phyloP scores from a whole-genome alignment of 306 rosid genomes.

The Morella rubra region DNA sequence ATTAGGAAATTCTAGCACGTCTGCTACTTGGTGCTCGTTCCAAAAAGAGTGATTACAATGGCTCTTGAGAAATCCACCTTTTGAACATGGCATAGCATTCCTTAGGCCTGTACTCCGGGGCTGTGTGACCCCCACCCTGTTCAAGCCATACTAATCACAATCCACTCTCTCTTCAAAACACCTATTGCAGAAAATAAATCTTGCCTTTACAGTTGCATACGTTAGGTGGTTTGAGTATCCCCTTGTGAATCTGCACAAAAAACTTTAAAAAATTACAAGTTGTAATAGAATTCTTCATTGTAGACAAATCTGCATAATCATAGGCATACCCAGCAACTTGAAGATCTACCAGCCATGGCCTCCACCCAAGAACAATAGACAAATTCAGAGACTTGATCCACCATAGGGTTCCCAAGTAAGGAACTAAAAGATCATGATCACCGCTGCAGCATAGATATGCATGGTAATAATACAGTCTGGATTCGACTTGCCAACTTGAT shows the following conservation, averaged over 20 bases:
- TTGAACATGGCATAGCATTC: conserved; percentile 34
- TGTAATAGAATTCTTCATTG: background rate
- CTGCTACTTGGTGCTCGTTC: background rate
- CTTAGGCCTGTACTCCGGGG: conserved; percentile 26
- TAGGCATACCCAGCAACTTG: conserved; percentile 50
- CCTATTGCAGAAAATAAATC: background rate
- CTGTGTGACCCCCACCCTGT: conserved; percentile 28
- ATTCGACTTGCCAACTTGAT: too few species aligned
- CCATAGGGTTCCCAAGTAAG: conserved; percentile 43
- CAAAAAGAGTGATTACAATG: conserved; percentile 2
- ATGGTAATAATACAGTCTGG: too few species aligned
- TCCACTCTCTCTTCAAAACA: too few species aligned
- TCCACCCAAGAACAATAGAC: conserved; percentile 40
- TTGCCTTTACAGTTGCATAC: conserved; percentile 50
- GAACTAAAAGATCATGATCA: conserved; percentile 41
- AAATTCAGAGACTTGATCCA: conserved; percentile 57
- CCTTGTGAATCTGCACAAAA: conserved; percentile 3
- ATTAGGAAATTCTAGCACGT: too few species aligned
- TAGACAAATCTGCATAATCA: background rate
- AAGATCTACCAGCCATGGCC: conserved; percentile 41
- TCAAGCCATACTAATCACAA: background rate
- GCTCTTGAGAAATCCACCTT: conserved; percentile 20
- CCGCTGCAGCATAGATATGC: conserved; percentile 33
- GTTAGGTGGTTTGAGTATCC: conserved; percentile 41
- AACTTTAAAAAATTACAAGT: background rate